Base-by-base conservation (phyloP, 345 rosid genomes). In the Anastatica hierochuntica region DNA sequence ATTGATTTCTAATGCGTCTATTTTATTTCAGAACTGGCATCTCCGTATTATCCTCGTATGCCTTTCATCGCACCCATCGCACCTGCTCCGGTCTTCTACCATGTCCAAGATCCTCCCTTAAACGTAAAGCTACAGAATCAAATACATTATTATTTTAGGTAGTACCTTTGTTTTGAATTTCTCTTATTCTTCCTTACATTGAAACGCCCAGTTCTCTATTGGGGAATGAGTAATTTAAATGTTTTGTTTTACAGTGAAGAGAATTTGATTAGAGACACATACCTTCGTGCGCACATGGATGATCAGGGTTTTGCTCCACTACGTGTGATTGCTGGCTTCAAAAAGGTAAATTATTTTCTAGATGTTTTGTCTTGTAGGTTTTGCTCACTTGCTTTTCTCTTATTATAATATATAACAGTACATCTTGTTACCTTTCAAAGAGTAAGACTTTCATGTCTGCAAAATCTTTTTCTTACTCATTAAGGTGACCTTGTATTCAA, bases 101-200 rank as follows among this genome's bases (percentile, higher is more conserved):
- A 65, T 53, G 48, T 68, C 44, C 74, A 64, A 31, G 88, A 83
- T 41, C 62, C 27, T 53, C 80, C 75, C 31, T 76, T 90, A 79
- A 74, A 70, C 64, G 30, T 63, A 14, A 76, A 67, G n/a, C n/a
- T n/a, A 53, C 76, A 62, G 59, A 62, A 43, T 35, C 97, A 90
- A 65, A 83, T 90, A 51, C 84, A 90, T 42, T 90, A 83, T 53
- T 90, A 90, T 65, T 85, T 90, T 78, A 85, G 95, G 98, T 90
- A 65, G 39, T 45, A 10, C 40, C n/a, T n/a, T n/a, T n/a, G n/a
- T n/a, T n/a, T n/a, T n/a, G 9, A 33, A 4, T 4, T 18, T 43
- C 48, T 35, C 53, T 24, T 56, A 9, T 50, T 27, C 19, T 59
- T 49, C 37, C 30, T n/a, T 8, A 43, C 13, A 14, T 29, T 29